Conservation (phyloP, 148 eudicot genomes). For the Rheum nobile region DNA sequence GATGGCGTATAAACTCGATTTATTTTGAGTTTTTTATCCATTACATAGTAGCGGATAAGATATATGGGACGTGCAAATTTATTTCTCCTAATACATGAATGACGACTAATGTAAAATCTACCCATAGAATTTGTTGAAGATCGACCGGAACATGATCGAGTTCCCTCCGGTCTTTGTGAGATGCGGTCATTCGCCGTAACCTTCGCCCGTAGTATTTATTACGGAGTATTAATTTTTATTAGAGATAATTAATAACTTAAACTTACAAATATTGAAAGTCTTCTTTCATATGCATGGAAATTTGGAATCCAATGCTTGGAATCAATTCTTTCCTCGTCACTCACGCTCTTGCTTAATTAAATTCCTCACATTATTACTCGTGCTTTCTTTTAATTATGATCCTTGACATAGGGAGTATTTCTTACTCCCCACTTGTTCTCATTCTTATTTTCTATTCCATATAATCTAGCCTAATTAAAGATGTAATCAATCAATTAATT, state of each 20-base stretch:
- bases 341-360: background rate
- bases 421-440: background rate
- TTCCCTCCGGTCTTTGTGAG: background rate
- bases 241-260: too few species aligned
- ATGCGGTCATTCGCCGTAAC: background rate
- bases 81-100: too few species aligned
- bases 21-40: too few species aligned
- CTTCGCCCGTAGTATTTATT: background rate
- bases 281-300: background rate
- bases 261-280: background rate
- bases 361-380: background rate
- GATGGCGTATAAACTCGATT: too few species aligned
- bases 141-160: too few species aligned
- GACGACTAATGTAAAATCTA: too few species aligned
- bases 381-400: background rate
- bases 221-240: too few species aligned
- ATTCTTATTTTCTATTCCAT: background rate
- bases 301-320: slow-evolving; percentile 1
- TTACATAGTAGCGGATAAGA: too few species aligned
- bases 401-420: background rate
- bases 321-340: background rate
- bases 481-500: background rate
- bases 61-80: too few species aligned
- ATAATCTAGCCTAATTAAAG: background rate
- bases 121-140: too few species aligned